phyloP scores from a whole-genome alignment of 1,284 basidiomycete species.

The Omphalotus olearius region DNA sequence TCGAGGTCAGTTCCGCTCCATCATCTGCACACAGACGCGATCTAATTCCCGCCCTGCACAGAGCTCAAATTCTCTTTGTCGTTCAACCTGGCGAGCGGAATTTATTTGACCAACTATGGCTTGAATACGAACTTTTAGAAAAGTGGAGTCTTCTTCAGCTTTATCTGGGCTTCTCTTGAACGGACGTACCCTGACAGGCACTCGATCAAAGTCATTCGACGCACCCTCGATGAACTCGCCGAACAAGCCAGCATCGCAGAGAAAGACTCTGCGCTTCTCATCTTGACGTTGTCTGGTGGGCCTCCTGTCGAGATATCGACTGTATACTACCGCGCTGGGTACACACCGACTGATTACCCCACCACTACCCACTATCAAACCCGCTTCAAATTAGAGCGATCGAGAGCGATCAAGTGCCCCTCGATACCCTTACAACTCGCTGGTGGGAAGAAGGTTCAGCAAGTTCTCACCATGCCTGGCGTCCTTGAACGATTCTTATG shows the following conservation, averaged over 20 bases:
- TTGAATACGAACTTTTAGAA: slow-evolving; percentile 85
- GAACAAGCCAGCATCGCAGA: slow-evolving; percentile 44
- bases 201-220: slow-evolving; percentile 68
- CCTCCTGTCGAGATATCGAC: slow-evolving; percentile 68
- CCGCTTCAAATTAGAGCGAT: slow-evolving; percentile 75
- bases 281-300: slow-evolving; percentile 39
- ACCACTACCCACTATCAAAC: slow-evolving; percentile 59
- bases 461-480: slow-evolving; percentile 76
- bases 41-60: slow-evolving; percentile 23
- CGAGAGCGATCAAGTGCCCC: slow-evolving; percentile 90
- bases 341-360: slow-evolving; percentile 82
- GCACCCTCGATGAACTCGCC: slow-evolving; percentile 70
- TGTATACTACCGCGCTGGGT: slow-evolving; percentile 87
- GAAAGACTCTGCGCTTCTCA: slow-evolving; percentile 23
- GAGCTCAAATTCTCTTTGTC: slow-evolving; percentile 83
- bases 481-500: slow-evolving; percentile 73
- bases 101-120: slow-evolving; percentile 88
- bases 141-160: slow-evolving; percentile 38
- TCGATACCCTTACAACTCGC: slow-evolving; percentile 89
- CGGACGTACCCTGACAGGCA: slow-evolving; percentile 42
- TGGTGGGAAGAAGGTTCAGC: slow-evolving; percentile 95
- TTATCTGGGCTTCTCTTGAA: slow-evolving; percentile 1
- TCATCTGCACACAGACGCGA: not conserved
- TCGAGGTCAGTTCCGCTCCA: slow-evolving; percentile 34
- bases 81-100: slow-evolving; percentile 92